phyloP scores from a whole-genome alignment of 2,329 filamentous ascomycete genomes.

The Alternaria consortialis region DNA sequence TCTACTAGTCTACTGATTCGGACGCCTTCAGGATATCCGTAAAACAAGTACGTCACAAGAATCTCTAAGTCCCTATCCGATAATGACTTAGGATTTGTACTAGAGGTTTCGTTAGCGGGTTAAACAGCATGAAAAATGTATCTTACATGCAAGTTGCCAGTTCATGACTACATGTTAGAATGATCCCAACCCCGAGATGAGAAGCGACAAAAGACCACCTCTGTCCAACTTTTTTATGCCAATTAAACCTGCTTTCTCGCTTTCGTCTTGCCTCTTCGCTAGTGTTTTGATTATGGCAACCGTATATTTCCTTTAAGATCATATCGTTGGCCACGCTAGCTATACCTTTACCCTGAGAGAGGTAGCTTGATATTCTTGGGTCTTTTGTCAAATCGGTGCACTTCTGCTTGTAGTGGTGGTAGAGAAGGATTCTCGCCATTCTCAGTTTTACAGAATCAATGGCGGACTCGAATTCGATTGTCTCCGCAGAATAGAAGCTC shows the following conservation, averaged over 20 bases:
- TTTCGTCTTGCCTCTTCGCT: neutral
- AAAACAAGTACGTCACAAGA: conserved; percentile 2
- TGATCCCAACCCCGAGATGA: conserved; percentile 4
- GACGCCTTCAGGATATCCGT: conserved; percentile 2
- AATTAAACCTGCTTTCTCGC: conserved; percentile 2
- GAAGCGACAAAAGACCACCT: conserved; percentile 12
- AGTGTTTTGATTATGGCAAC: neutral
- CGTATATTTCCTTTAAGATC: neutral
- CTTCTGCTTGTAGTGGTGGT: neutral
- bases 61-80: neutral
- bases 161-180: conserved; percentile 5
- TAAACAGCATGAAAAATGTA: conserved; percentile 3
- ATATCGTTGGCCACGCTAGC: conserved; percentile 1
- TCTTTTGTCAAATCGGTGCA: conserved; percentile 1
- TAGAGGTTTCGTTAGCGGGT: neutral
- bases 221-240: conserved; percentile 5
- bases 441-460: conserved; percentile 1
- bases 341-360: neutral
- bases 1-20: neutral
- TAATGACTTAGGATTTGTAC: neutral
- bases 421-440: conserved; percentile 7
- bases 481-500: neutral
- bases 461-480: neutral
- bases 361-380: neutral
- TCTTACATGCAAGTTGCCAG: conserved; percentile 8